phyloP scores from a whole-genome alignment of 2,329 filamentous ascomycete species.

The Nemania serpens region DNA sequence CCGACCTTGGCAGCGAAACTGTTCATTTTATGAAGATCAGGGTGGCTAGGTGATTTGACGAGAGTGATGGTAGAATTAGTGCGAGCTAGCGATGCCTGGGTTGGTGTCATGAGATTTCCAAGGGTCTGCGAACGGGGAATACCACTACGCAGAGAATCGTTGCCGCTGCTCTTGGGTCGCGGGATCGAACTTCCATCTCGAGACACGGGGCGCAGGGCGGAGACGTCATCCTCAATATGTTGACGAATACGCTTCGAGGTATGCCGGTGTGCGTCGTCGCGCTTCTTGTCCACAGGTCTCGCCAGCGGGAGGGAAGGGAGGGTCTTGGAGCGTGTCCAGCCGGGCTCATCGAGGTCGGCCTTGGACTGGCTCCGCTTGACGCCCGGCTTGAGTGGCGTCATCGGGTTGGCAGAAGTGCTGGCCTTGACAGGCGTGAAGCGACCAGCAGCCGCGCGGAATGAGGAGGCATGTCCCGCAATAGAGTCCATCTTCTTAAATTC shows the following conservation, averaged over 20 bases:
- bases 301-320: slow-evolving; percentile 37
- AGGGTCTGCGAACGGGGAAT: slow-evolving; percentile 53
- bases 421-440: slow-evolving; percentile 57
- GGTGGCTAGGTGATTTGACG: slow-evolving; percentile 60
- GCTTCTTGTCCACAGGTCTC: slow-evolving; percentile 29
- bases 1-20: slow-evolving; percentile 55
- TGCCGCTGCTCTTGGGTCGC: slow-evolving; percentile 51
- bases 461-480: slow-evolving; percentile 83
- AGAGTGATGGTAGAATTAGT: slow-evolving; percentile 58
- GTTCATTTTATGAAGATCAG: slow-evolving; percentile 44
- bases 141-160: slow-evolving; percentile 41
- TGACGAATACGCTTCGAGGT: slow-evolving; percentile 74
- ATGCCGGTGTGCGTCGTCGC: slow-evolving; percentile 44
- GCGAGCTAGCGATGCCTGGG: slow-evolving; percentile 73
- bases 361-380: slow-evolving; percentile 53
- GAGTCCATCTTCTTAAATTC: slow-evolving; percentile 98
- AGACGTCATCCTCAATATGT: slow-evolving; percentile 69
- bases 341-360: slow-evolving; percentile 66
- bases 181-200: slow-evolving; percentile 52
- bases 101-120: slow-evolving; percentile 73
- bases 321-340: slow-evolving; percentile 46
- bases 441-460: slow-evolving; percentile 66
- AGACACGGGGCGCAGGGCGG: slow-evolving; percentile 65
- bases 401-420: slow-evolving; percentile 52
- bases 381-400: slow-evolving; percentile 55